Evolutionary conservation across 108 stramenopile species (phyloP), one percentile per base, ranked within the genome.

Genomic region (Ochromonas danica): DNA sequence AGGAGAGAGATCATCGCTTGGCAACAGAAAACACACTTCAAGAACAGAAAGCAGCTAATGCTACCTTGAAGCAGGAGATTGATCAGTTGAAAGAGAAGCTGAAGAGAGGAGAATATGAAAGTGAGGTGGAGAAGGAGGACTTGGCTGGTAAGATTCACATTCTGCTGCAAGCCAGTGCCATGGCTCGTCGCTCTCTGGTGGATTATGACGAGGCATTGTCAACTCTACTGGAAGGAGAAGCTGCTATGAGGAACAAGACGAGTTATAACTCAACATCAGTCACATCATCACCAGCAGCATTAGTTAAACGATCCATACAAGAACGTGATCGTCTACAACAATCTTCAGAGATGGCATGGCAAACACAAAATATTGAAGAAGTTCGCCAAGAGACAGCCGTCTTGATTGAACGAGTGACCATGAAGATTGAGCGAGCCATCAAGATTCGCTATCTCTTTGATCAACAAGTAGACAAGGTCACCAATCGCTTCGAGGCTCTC

Each of bases 401-500:
- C 31, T 67, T 33, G 31, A 67, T 67, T 67, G 63, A 67, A 67
- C 63, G 63, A 31, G 63, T 67, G 17, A 22, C 17, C 31, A 67
- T 67, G 17, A 67, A 67, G 31, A 33, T 67, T 33, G 63, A 67
- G 31, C 63, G 63, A 67, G 31, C 63, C 17, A 67, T 31, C 17
- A 67, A 67, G 31, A 67, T 67, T 33, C 17, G 63, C 17, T 33
- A 67, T 31, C 31, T 67, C 17, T 67, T 67, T 67, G 63, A 67
- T 67, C 31, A 22, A 31, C 63, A 67, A 67, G 31, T 22, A 31
- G 31, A 67, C 17, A 67, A 67, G 63, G 17, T 67, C 30, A 31
- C 31, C 31, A 67, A 22, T 31, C 31, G 30, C 31, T 67, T 33
- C 31, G 30, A 67, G 31, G 63, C 17, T 31, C 30, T 31, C 31